These are phyloP conservation scores for Bipolaris sorokiniana DNA, from an alignment of 2,329 filamentous ascomycete species.

Conservation along the genomic window DNA sequence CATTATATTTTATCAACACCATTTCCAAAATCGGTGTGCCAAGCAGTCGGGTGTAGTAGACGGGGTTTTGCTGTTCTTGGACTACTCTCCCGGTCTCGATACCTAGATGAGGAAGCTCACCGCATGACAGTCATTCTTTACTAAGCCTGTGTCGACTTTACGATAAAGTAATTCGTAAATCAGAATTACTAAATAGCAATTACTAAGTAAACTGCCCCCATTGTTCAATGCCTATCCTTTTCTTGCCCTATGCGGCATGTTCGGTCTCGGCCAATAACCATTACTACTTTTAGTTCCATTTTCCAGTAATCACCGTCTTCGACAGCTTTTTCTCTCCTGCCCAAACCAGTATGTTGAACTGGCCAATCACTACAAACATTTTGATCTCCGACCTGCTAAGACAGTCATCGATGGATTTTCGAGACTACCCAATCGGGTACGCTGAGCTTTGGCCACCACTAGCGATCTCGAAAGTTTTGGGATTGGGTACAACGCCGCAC, in stretches of 20 bases:
- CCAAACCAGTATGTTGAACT: neutral
- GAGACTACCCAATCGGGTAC: neutral
- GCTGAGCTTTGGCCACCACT: conserved; percentile 12
- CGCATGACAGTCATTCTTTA: no score
- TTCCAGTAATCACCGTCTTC: conserved; percentile 5
- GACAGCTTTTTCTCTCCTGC: neutral
- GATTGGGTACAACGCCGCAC: neutral
- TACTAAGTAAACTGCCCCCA: neutral
- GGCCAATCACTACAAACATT: neutral
- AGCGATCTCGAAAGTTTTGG: conserved; percentile 13
- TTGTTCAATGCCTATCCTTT: neutral
- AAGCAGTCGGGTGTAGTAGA: no score
- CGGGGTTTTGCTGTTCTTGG: no score
- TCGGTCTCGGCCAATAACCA: neutral
- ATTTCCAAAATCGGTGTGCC: no score
- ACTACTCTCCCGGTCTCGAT: no score
- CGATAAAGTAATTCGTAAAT: no score
- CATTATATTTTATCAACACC: no score
- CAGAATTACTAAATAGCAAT: neutral
- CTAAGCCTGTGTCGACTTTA: no score
- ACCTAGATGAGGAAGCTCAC: no score
- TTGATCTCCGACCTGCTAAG: neutral
- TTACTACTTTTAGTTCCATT: neutral
- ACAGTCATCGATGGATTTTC: neutral
- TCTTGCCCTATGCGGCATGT: conserved; percentile 1